Evolutionary conservation across 306 rosid genomes (phyloP), one percentile per base, ranked within the genome.

Genomic region (Vachellia collinsii): DNA sequence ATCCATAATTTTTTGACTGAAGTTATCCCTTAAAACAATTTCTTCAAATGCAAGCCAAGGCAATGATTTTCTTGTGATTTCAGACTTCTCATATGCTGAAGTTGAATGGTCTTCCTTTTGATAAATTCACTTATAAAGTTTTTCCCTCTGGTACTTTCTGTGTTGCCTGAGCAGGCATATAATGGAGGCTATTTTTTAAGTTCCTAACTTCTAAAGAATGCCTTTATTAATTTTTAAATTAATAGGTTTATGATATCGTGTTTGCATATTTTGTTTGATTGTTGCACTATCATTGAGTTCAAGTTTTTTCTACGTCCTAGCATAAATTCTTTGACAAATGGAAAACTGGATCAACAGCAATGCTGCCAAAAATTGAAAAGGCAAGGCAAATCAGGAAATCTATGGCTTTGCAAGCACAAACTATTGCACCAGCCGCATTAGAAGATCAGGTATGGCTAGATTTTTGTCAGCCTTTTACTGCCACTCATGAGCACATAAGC

Each of bases 281-380:
- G 44, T 62, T 79, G 65, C 76, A 79, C 75, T 61, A 78, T 72
- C 72, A 78, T 66, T 80, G 82, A 85, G 56, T 81, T 25, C 44
- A 65, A 73, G 76, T 70, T 83, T 10, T 69, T 69, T 76, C 85
- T 80, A 46, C 78, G 65, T 81, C 58, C 13, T 80, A 95, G 99
- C 99, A 95, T 86, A 95, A 95, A 89, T 93, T 95, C 85, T 91
- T 91, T 44, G 99, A 95, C 58, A 95, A 95, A 87, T 91, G 94
- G 89, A 93, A 94, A 88, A 76, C 70, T 73, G 97, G 96, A 74
- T 86, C 99, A 37, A 85, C 92, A 14, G 93, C 93, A 65, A 85
- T 95, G 94, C 64, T 86, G 87, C 84, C 98, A 46, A 95, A 89
- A 88, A 89, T 93, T 78, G 97, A 93, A 70, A 91, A 90, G 90